Base-by-base conservation (phyloP, 2,329 filamentous ascomycete species). In the Lasiodiplodia sp. region DNA sequence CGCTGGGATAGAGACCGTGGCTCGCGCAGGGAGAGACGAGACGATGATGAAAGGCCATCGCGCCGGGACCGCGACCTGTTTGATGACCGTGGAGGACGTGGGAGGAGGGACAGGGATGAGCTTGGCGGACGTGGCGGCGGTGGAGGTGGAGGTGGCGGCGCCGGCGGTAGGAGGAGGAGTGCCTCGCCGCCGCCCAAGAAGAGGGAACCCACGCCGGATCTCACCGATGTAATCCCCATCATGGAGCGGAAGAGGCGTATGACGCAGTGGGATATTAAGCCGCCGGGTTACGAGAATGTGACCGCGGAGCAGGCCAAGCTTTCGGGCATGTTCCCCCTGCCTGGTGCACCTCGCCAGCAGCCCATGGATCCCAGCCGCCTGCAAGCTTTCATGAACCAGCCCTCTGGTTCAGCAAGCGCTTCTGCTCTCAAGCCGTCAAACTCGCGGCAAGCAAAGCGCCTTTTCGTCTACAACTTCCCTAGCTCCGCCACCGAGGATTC, bases 181-280 rank as follows among this genome's bases (percentile, higher is more conserved):
- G 88, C 91, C 21, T 92, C 91, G 55, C 92, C 94, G 47, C 74
- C 92, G 34, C 89, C 90, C 11, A 96, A 96, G 85, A 96, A 95
- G 83, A 91, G 93, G 79, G 96, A 99, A 81, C 93, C 96, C 8
- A 99, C 96, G 0, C 96, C 96, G 44, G 96, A 99, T 79, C 85
- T 99, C 77, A 96, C 94, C 70, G 89, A 96, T 75, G 84, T 96
- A 69, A 85, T 91, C n/a, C 88, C 93, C 4, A 86, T 99, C 69
- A 84, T 94, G 71, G 91, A 95, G 76, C 91, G 95, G 75, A 96
- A 94, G 85, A 91, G 96, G 74, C 91, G 96, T 69, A 84, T 99
- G 85, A 98, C 94, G 44, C 96, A 99, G 81, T 99, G 96, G 96
- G 96, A 99, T 79, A 97, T 99, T 80, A 99, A 99, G 83, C 96